Conservation (phyloP, 2,329 filamentous ascomycete species). For the Ophiostoma sp. region DNA sequence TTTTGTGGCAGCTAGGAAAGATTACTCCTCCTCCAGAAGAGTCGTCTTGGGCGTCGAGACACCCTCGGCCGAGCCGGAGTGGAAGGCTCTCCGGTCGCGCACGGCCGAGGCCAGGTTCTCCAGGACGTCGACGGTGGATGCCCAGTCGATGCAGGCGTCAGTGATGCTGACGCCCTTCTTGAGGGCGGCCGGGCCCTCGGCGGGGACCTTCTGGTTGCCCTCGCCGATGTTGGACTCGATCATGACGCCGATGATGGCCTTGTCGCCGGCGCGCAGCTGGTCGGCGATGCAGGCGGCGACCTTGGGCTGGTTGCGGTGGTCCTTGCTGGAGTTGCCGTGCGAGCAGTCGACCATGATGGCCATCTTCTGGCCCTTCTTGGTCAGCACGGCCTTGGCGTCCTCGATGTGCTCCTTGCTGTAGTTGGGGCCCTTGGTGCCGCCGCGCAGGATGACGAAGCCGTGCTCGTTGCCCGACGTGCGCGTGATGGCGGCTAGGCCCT, state of each 20-base stretch:
- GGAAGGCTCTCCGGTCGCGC: slow-evolving; percentile 60
- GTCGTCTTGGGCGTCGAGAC: slow-evolving; percentile 39
- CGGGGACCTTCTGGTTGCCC: slow-evolving; percentile 78
- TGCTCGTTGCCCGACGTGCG: slow-evolving; percentile 91
- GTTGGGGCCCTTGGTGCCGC: slow-evolving; percentile 88
- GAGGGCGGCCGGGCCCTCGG: slow-evolving; percentile 69
- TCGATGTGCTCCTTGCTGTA: slow-evolving; percentile 82
- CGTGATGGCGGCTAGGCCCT: slow-evolving; percentile 90
- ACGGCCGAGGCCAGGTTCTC: slow-evolving; percentile 84
- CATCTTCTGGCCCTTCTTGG: slow-evolving; percentile 75
- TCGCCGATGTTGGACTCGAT: slow-evolving; percentile 98
- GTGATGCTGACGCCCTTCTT: slow-evolving; percentile 93
- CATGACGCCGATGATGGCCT: slow-evolving; percentile 91
- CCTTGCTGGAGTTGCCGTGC: slow-evolving; percentile 95
- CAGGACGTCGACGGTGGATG: slow-evolving; percentile 71
- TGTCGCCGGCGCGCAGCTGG: slow-evolving; percentile 82
- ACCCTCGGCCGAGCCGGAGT: slow-evolving; percentile 35
- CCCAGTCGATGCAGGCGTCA: slow-evolving; percentile 94
- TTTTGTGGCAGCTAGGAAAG: neutral
- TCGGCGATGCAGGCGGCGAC: slow-evolving; percentile 77
- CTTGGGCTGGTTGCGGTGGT: slow-evolving; percentile 95
- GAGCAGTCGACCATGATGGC: slow-evolving; percentile 99
- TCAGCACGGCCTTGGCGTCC: slow-evolving; percentile 67
- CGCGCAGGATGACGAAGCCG: slow-evolving; percentile 92
- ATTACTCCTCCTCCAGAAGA: slow-evolving; percentile 48